Base-by-base conservation (phyloP, 768 basidiomycete genomes). In the Rubroboletus satanas region DNA sequence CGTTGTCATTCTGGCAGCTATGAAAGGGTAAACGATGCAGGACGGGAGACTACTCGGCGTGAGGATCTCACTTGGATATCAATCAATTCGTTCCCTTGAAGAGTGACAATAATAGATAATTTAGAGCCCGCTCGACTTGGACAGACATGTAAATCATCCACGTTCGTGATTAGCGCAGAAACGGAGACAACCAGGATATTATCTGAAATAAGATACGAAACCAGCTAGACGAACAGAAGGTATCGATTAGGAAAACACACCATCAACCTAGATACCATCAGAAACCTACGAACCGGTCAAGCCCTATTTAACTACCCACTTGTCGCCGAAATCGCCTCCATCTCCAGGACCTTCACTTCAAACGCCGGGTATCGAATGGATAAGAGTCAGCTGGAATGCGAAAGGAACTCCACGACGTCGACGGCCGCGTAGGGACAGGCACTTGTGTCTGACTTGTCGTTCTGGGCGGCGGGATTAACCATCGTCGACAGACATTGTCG, bases 301-400 rank as follows among this genome's bases (percentile, higher is more conserved):
- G 14, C 39, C 5, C 14, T 9, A 6, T 29, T 42, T 45, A 17
- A 35, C 49, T 63, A 63, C 66, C 65, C 62, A 67, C 68, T 70
- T 0, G 58, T 59, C 23, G 62, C 67, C 38, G 29, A 57, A 23
- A 68, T 64, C 26, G 77, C 59, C 43, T 74, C 66, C 42, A 65
- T 67, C 61, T 76, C 75, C 5, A 77, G 66, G 5, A 75, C 62
- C 47, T 72, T 68, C 61, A 71, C 67, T 45, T 75, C 73, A 44
- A 76, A 79, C 12, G 73, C 75, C 26, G 5, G 26, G 26, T 26
- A 26, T 26, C 26, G 26, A 26, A 26, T 26, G 26, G 26, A 26
- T 26, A 5, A 26, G 26, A 26, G 26, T 26, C 26, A 26, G 26
- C 2, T 26, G 26, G 26, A 26, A 26, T 26, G 26, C 26, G 26